A percentile compares a stretch with the other conserved stretches of the same genome.
Conservation (phyloP, 2,329 filamentous ascomycete genomes). For the Nigrospora sphaerica region DNA sequence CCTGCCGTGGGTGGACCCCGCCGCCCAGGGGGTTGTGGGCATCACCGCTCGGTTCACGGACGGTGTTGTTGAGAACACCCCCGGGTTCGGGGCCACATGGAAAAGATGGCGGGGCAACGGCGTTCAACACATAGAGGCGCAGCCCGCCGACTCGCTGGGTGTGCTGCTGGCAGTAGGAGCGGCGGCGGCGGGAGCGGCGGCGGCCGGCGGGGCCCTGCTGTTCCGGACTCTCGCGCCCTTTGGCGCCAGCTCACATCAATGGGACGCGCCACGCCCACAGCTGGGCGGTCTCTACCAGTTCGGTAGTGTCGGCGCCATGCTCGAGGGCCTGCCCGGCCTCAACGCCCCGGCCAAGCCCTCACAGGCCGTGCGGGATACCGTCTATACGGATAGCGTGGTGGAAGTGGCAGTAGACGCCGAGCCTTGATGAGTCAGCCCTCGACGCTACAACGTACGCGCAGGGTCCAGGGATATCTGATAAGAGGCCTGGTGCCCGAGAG, state of each 20-base stretch:
- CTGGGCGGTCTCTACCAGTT: slow-evolving; percentile 29
- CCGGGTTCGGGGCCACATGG: slow-evolving; percentile 23
- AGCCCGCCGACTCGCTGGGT: slow-evolving; percentile 16
- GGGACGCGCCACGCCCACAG: slow-evolving; percentile 23
- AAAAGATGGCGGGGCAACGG: slow-evolving; percentile 25
- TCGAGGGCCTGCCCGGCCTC: slow-evolving; percentile 21
- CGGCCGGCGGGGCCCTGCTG: slow-evolving; percentile 27
- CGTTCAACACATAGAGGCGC: slow-evolving; percentile 16
- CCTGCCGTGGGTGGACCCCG: slow-evolving; percentile 13
- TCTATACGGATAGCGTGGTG: slow-evolving; percentile 5
- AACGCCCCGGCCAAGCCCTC: background rate
- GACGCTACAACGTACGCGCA: no score
- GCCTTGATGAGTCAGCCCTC: background rate
- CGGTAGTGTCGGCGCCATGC: slow-evolving; percentile 39
- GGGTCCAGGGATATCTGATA: no score
- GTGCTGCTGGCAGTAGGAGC: slow-evolving; percentile 28
- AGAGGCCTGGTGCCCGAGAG: no score
- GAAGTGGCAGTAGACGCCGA: slow-evolving; percentile 6
- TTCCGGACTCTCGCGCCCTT: slow-evolving; percentile 36
- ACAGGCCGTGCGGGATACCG: slow-evolving; percentile 2
- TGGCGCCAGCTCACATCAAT: slow-evolving; percentile 36
- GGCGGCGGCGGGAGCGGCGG: slow-evolving; percentile 22
- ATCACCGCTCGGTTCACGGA: slow-evolving; percentile 20
- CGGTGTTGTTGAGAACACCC: slow-evolving; percentile 22
- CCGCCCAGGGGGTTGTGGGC: slow-evolving; percentile 7